Conservation (phyloP, 2,329 filamentous ascomycete genomes). For the Nemania bipapillata region DNA sequence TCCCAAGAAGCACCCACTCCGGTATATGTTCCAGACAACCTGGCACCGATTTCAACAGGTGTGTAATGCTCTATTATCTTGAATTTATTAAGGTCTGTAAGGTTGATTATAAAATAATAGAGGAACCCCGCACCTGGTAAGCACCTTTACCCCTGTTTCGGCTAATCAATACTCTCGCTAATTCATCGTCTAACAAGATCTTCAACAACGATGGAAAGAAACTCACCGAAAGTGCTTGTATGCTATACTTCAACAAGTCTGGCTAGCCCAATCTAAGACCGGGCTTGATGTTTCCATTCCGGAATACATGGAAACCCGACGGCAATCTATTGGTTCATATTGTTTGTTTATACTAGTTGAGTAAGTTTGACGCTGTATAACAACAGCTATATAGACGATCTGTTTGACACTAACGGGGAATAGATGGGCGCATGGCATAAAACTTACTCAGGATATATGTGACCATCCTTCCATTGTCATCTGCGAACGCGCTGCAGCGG, state of each 20-base stretch:
- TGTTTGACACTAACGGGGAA: neutral
- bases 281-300: slow-evolving; percentile 16
- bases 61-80: neutral
- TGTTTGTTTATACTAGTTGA: slow-evolving; percentile 23
- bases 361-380: neutral
- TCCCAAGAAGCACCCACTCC: slow-evolving; percentile 14
- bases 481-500: slow-evolving; percentile 15
- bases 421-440: slow-evolving; percentile 23
- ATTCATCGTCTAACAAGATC: slow-evolving; percentile 6
- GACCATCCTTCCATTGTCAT: slow-evolving; percentile 10
- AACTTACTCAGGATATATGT: slow-evolving; percentile 20
- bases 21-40: slow-evolving; percentile 21
- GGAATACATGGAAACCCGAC: slow-evolving; percentile 12
- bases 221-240: slow-evolving; percentile 20
- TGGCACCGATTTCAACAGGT: slow-evolving; percentile 26
- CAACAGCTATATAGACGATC: no score
- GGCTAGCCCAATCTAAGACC: slow-evolving; percentile 14
- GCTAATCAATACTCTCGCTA: neutral
- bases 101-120: neutral
- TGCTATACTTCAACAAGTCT: slow-evolving; percentile 25
- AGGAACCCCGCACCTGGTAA: slow-evolving; percentile 27
- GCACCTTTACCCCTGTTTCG: neutral
- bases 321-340: slow-evolving; percentile 10
- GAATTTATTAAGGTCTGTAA: neutral
- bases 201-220: slow-evolving; percentile 23